A percentile compares a stretch with the other conserved stretches of the same genome.
Conservation (phyloP, 768 basidiomycete genomes). For the Russula emetica region DNA sequence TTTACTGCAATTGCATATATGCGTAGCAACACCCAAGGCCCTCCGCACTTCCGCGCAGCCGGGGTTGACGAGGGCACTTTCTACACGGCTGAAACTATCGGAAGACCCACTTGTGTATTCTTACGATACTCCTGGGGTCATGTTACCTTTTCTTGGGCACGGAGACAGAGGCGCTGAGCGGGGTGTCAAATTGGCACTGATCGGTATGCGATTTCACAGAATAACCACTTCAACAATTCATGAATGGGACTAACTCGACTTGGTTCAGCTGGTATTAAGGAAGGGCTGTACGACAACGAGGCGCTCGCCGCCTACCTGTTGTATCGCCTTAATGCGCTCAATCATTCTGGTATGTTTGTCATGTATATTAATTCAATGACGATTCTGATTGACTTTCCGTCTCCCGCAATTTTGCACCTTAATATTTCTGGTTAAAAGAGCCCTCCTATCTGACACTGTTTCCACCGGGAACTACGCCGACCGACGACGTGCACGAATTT, state of each 20-base stretch:
- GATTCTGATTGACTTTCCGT: not conserved
- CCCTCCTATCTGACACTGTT: constrained; percentile 67
- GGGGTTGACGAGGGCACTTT: constrained; percentile 84
- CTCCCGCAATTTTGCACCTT: not conserved
- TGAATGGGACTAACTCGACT: constrained; percentile 1
- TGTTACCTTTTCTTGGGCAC: constrained; percentile 89
- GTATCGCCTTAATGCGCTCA: constrained; percentile 75
- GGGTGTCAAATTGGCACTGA: constrained; percentile 88
- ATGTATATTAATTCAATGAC: not conserved
- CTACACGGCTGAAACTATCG: constrained; percentile 83
- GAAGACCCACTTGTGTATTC: constrained; percentile 83
- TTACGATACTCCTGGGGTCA: constrained; percentile 94
- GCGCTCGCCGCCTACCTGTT: constrained; percentile 81
- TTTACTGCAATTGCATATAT: constrained; percentile 1
- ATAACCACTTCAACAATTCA: not conserved
- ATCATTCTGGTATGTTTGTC: constrained; percentile 57
- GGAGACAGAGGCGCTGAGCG: constrained; percentile 85
- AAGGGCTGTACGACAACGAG: constrained; percentile 83
- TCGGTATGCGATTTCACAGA: constrained; percentile 54
- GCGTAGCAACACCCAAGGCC: constrained; percentile 75
- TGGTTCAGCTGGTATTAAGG: constrained; percentile 82
- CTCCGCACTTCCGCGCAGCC: constrained; percentile 85
- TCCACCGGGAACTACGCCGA: constrained; percentile 51
- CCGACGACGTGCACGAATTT: constrained; percentile 59
- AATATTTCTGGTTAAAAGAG: constrained; percentile 38